Conservation (phyloP, 768 basidiomycete genomes). For the Lactarius trivialis region DNA sequence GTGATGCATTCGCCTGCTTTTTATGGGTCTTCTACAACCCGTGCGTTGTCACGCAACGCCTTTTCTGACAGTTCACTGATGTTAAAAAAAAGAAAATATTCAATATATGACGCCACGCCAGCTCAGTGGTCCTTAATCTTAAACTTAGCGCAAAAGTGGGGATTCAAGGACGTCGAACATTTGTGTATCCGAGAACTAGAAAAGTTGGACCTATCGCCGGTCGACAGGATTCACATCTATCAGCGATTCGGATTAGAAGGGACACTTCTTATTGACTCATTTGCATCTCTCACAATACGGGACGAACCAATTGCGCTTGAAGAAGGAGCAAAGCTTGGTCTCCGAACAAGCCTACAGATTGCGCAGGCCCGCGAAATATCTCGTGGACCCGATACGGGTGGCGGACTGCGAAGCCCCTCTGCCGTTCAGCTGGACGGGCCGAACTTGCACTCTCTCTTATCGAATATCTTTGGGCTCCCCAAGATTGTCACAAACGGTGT, state of each 20-base stretch:
- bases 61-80: background rate
- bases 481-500: background rate
- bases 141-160: conserved; percentile 35
- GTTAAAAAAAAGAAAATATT: conserved; percentile 29
- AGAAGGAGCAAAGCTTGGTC: conserved; percentile 40
- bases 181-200: conserved; percentile 37
- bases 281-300: conserved; percentile 32
- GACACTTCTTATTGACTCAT: conserved; percentile 34
- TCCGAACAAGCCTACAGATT: conserved; percentile 34
- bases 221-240: conserved; percentile 37
- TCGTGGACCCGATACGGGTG: conserved; percentile 11
- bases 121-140: conserved; percentile 40
- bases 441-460: background rate
- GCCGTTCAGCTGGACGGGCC: conserved; percentile 4
- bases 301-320: conserved; percentile 32
- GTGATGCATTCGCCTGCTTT: conserved; percentile 29
- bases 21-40: conserved; percentile 33
- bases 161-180: conserved; percentile 35
- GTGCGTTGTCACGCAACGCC: conserved; percentile 22
- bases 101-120: conserved; percentile 34
- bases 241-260: conserved; percentile 32
- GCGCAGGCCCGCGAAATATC: conserved; percentile 35
- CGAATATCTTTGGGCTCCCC: conserved; percentile 10
- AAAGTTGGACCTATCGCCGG: conserved; percentile 31
- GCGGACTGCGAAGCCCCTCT: conserved; percentile 2